Base-by-base conservation (phyloP, 805 yeast species). In the Starmerella vaccinii region DNA sequence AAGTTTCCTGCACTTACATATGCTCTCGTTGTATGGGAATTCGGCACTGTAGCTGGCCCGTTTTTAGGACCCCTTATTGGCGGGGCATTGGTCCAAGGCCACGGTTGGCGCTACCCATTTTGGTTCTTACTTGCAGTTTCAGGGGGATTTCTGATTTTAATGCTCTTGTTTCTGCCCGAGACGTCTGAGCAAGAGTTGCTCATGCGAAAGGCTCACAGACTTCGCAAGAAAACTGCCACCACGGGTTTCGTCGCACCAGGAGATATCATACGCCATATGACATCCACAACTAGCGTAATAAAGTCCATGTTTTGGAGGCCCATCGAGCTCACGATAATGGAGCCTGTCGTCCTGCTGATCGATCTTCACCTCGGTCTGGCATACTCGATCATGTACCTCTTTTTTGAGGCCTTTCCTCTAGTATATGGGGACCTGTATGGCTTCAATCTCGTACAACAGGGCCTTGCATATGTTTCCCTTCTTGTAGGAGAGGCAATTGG, bases 391-490 rank as follows among this genome's bases (percentile, higher is more conserved):
- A 58, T 76, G 55, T 80, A 77, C 61, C 62, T 77, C 18, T 80
- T 76, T 69, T 76, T 78, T 58, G 84, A 80, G 63, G 78, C 77
- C 4, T 76, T 76, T 63, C 84, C 85, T 5, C 66, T 78, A 32
- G 77, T 76, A 1, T 80, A 73, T 54, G 50, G 52, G 7, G 74
- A 69, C 2, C 60, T 68, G 23, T 69, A 76, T 55, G 60, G 68
- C 30, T 80, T 80, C 63, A 70, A 76, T 4, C 57, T 69, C 27
- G 68, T 77, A 30, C 76, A 74, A 49, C 52, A 62, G 27, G 79
- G 82, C 16, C 63, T 69, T 2, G 63, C 81, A 1, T 80, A 69
- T 62, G 37, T 75, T 38, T 68, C 76, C 15, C 63, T 74, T 35
- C 59, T 71, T 46, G 67, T 75, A 29, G 84, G 84, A 35, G 66